phyloP scores from a whole-genome alignment of 129 eudicot genomes.

The Oenanthe sinensis region DNA sequence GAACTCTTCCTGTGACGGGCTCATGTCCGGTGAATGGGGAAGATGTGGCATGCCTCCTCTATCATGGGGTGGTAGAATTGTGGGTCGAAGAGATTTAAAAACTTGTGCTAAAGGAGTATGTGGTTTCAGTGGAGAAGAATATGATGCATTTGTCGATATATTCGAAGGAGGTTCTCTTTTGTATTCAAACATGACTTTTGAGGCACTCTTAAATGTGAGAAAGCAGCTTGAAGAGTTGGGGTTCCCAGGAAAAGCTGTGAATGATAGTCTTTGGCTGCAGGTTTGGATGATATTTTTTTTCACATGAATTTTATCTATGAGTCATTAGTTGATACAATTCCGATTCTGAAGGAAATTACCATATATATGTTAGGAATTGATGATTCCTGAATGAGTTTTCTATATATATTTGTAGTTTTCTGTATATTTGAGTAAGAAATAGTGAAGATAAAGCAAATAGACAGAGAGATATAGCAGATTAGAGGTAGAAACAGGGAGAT shows the following conservation, averaged over 20 bases:
- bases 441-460: no score
- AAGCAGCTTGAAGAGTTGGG: conserved; percentile 92
- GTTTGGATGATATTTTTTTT: conserved; percentile 21
- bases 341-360: not conserved
- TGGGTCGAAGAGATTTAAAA: conserved; percentile 70
- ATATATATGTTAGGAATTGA: no score
- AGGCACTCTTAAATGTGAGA: conserved; percentile 87
- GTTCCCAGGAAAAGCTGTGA: conserved; percentile 89
- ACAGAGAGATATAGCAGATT: no score
- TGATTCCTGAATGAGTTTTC: no score
- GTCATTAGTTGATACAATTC: not conserved
- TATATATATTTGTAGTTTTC: no score
- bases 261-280: conserved; percentile 99
- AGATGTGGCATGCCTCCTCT: conserved; percentile 58
- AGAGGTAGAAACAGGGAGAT: no score
- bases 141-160: conserved; percentile 76
- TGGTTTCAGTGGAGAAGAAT: conserved; percentile 73
- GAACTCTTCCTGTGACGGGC: conserved; percentile 47
- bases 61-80: conserved; percentile 94
- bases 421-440: no score
- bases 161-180: conserved; percentile 95
- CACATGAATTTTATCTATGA: not conserved
- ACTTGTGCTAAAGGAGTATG: conserved; percentile 44
- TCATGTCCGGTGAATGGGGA: conserved; percentile 77
- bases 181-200: conserved; percentile 90